Evolutionary conservation across 225 moss, liverwort and hornwort species (phyloP).

Genomic region (Lunularia cruciata): DNA sequence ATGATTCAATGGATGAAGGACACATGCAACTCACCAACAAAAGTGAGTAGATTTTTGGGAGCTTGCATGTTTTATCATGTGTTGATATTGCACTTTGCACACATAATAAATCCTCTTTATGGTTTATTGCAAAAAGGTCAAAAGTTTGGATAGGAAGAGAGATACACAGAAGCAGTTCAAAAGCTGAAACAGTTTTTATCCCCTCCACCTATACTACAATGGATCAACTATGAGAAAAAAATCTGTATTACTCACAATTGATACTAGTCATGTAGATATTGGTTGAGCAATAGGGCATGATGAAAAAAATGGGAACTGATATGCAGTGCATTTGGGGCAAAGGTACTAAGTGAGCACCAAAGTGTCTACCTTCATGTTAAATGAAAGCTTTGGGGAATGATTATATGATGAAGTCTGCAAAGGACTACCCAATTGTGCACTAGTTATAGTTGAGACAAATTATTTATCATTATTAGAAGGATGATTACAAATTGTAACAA

Average conservation of each 20-base stretch:
- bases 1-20: too few species aligned
- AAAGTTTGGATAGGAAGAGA: too few species aligned
- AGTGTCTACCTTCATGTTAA: not conserved
- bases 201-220: too few species aligned
- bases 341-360: not conserved
- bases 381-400: not conserved
- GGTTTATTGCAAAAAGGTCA: constrained; percentile 1
- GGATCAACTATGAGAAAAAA: too few species aligned
- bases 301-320: too few species aligned
- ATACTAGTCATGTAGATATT: constrained; percentile 5
- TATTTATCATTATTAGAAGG: too few species aligned
- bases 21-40: not conserved
- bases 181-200: too few species aligned
- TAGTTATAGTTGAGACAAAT: too few species aligned
- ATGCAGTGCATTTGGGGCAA: too few species aligned
- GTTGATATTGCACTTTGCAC: too few species aligned
- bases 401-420: not conserved
- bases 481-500: too few species aligned
- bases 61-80: constrained; percentile 19
- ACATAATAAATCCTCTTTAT: constrained; percentile 7
- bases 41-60: constrained; percentile 23
- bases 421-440: not conserved
- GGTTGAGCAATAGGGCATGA: constrained; percentile 21
- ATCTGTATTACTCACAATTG: not conserved
- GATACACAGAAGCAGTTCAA: too few species aligned